phyloP scores from a whole-genome alignment of 177 flowering plant species.

The Vitis hybrid region DNA sequence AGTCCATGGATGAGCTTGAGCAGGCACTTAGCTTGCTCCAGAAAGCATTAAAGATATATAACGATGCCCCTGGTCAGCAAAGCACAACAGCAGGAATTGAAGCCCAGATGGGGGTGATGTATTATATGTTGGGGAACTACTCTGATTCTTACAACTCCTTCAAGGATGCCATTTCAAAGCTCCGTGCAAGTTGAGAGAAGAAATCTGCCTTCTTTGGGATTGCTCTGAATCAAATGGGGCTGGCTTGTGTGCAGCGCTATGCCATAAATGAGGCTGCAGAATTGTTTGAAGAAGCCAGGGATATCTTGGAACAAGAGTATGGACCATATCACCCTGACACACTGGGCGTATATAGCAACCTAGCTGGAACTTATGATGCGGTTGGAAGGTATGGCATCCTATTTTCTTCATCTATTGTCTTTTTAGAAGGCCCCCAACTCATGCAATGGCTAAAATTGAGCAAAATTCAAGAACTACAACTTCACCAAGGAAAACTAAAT shows the following conservation, averaged over 20 bases:
- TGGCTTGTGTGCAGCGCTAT: conserved; percentile 78
- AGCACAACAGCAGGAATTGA: conserved; percentile 85
- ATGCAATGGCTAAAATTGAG: no score
- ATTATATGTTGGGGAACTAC: conserved; percentile 78
- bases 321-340: conserved; percentile 96
- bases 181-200: conserved; percentile 83
- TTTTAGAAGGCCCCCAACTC: neutral
- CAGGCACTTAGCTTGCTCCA: conserved; percentile 77
- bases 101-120: conserved; percentile 93
- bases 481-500: no score
- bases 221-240: conserved; percentile 95
- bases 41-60: conserved; percentile 69
- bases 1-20: conserved; percentile 82
- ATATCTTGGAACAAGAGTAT: conserved; percentile 71
- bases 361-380: conserved; percentile 96
- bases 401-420: neutral
- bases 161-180: conserved; percentile 62
- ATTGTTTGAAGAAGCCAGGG: conserved; percentile 87
- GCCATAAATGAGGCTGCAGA: conserved; percentile 80
- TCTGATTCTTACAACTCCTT: conserved; percentile 72
- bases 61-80: conserved; percentile 86
- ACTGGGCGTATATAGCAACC: conserved; percentile 91
- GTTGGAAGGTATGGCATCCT: conserved; percentile 71
- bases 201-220: conserved; percentile 87
- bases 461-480: neutral